A percentile compares a stretch with the other conserved stretches of the same genome.
These are phyloP conservation scores for Purshia tridentata DNA, from an alignment of 306 rosid species.

Conservation along the genomic window DNA sequence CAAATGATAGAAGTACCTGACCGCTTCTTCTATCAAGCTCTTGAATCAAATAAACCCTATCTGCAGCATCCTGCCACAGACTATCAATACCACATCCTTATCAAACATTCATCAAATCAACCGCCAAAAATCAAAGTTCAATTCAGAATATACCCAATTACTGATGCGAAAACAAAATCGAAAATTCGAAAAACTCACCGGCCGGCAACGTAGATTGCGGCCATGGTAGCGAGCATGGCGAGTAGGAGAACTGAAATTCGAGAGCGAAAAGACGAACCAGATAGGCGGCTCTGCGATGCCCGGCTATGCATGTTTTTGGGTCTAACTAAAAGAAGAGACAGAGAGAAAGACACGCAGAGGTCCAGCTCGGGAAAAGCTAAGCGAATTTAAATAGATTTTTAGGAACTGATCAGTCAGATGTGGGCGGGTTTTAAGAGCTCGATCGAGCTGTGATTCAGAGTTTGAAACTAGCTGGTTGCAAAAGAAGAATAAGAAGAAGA, in stretches of 20 bases:
- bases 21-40: conserved; percentile 43
- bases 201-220: conserved; percentile 67
- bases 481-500: background rate
- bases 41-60: conserved; percentile 49
- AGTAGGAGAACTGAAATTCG: conserved; percentile 47
- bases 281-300: conserved; percentile 55
- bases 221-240: conserved; percentile 63
- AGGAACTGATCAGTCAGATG: background rate
- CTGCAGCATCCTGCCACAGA: conserved; percentile 69
- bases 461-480: background rate
- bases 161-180: background rate
- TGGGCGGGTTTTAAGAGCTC: background rate
- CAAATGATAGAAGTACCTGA: conserved; percentile 41
- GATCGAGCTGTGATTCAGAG: background rate
- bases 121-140: background rate
- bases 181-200: conserved; percentile 39
- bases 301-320: conserved; percentile 51
- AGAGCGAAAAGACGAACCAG: conserved; percentile 49
- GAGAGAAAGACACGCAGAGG: background rate
- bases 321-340: background rate
- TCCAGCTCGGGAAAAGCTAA: background rate
- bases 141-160: background rate
- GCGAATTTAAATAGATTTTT: background rate
- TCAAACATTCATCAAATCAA: conserved; percentile 6
- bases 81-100: conserved; percentile 28